Evolutionary conservation across 2,329 filamentous ascomycete species (phyloP), one percentile per base, ranked within the genome.

Genomic region (Aureobasidium sp.): DNA sequence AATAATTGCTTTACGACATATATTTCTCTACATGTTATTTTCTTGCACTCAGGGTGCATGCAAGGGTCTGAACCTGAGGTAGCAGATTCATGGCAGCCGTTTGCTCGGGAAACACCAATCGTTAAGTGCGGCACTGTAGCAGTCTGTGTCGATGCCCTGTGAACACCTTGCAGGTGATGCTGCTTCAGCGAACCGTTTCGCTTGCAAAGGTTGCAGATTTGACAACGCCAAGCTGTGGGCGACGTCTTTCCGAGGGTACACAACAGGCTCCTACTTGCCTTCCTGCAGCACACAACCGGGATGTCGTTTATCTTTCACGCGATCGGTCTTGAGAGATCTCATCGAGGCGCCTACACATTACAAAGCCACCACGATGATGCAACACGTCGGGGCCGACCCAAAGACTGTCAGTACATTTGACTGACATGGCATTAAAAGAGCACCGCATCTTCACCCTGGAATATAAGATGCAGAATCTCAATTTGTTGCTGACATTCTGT

Each of bases 141-240:
- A 41, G 44, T 9, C 13, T 32, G 44, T 15, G 20, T 59, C 47
- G 20, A 13, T 43, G 17, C 15, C 46, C 34, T 41, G 24, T n/a
- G 43, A 51, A 51, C 44, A 44, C 57, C 57, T 60, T 51, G 46
- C 57, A 60, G 57, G 26, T 60, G 36, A 26, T 60, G 8, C 36
- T 60, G 46, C 57, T 51, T 46, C 34, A 26, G 32, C 13, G 46
- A 51, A 51, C 46, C 34, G 27, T 26, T 50, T 50, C 46, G 57
- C 13, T 60, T 51, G 24, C 36, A 27, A 24, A 15, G 39, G n/a
- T 48, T 51, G 57, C 57, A 51, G 44, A 60, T 50, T 27, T 50
- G 44, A 51, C 34, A 41, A 43, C 44, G 57, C 57, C 57, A 60
- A 60, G 57, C 32, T 5, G 24, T 43, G 44, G 46, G 17, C 44